Base-by-base conservation (phyloP, 352 stramenopile genomes). In the Phytophthora ramorum region DNA sequence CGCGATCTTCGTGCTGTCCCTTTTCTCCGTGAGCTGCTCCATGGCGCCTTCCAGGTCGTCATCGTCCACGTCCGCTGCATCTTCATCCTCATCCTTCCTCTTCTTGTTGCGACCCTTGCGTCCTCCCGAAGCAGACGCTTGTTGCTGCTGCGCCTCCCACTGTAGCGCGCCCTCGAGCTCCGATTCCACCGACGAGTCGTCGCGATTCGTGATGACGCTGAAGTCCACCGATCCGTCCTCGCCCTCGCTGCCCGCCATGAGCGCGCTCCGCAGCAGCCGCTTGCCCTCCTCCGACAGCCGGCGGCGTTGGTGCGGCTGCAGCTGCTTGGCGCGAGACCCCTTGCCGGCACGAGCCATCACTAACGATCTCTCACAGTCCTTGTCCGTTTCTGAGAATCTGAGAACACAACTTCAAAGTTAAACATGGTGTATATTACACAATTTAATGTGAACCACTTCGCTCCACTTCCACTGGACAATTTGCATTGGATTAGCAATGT, bases 11-110 rank as follows among this genome's bases (percentile, higher is more conserved):
- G 72, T 84, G 16, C 71, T 71, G 55, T 91, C 82, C 41, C 82
- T 77, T 72, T 91, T 91, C 70, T 91, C 82, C 17, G 43, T 68
- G 41, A 91, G 76, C 56, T 85, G 65, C 44, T 87, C 82, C 22
- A 89, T 76, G 6, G 76, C 76, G 5, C 75, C 66, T 44, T 90
- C 76, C 19, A 90, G 74, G 30, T 81, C 78, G 34, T 71, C 70
- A 14, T 73, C 72, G 9, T 20, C 48, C 14, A 58, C 58, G 6
- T 66, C 56, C n/a, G 26, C 26, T 14, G 26, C 26, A 8, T 73
- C 54, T 26, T 81, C 67, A 4, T 78, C 69, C 30, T 79, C 52
- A n/a, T 68, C 64, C 38, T 75, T 75, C 58, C 73, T 68, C 69
- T 79, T 81, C 50, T 69, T 63, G 9, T 52, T 43, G 7, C 62